Evolutionary conservation across 176 grass and related monocot species (phyloP).

Genomic region (Dendrocalamus sinicus): DNA sequence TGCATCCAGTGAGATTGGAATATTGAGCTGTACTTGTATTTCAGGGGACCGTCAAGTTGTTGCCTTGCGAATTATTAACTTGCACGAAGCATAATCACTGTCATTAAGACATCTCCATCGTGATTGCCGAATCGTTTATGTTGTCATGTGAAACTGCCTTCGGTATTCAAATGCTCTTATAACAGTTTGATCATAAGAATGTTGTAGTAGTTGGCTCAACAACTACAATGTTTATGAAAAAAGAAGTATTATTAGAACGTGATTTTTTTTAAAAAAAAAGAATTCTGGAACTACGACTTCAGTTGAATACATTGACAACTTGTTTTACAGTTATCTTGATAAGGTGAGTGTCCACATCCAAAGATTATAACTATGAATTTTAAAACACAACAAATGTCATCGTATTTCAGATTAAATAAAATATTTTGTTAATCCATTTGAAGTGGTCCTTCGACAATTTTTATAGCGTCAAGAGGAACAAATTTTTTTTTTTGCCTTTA

Average conservation of each 20-base stretch:
- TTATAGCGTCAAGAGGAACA: not conserved
- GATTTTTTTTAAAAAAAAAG: not conserved
- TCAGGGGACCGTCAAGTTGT: not conserved
- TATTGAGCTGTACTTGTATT: constrained; percentile 9
- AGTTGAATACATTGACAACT: not conserved
- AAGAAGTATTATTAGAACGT: not conserved
- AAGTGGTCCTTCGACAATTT: not conserved
- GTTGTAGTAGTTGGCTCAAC: not conserved
- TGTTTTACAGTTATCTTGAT: not conserved
- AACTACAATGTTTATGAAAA: not conserved
- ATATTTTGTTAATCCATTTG: not conserved
- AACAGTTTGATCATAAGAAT: constrained; percentile 2
- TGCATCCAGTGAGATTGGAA: not conserved
- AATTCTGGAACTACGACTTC: not conserved
- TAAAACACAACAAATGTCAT: not conserved
- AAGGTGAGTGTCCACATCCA: not conserved
- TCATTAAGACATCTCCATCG: not conserved
- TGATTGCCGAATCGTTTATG: not conserved
- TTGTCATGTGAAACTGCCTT: constrained; percentile 21
- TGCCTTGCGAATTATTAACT: not conserved
- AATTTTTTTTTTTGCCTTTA: not conserved
- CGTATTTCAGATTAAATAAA: not conserved
- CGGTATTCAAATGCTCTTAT: not conserved
- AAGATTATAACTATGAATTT: not conserved
- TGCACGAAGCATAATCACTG: not conserved